Evolutionary conservation across 306 rosid genomes (phyloP).

Genomic region (Hylodesmum podocarpum): DNA sequence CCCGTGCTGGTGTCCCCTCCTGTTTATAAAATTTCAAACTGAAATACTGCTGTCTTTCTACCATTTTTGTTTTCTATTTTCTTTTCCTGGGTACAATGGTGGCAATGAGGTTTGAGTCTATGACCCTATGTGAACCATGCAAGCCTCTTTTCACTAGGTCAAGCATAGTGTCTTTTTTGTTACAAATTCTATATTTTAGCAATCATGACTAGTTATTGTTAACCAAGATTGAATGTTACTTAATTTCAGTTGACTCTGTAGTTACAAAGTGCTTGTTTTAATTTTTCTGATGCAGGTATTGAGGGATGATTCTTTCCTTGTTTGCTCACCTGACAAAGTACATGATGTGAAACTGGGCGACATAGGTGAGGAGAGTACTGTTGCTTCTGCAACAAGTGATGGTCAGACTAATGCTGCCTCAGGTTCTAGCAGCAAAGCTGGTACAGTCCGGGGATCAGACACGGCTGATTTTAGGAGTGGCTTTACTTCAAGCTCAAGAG

Average conservation of each 20-base stretch:
- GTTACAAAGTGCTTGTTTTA: not conserved
- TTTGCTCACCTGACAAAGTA: conserved; percentile 91
- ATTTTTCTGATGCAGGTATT: conserved; percentile 59
- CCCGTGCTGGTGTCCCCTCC: not conserved
- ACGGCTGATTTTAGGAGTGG: conserved; percentile 72
- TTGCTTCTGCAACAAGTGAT: conserved; percentile 66
- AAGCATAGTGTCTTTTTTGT: not conserved
- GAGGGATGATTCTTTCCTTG: conserved; percentile 90
- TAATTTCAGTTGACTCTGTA: not conserved
- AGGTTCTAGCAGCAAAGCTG: conserved; percentile 92
- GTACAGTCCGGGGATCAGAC: conserved; percentile 65
- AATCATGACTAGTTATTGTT: not conserved
- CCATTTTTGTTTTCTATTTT: not conserved
- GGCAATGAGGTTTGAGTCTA: not conserved
- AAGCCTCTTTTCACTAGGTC: not conserved
- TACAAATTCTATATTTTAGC: not conserved
- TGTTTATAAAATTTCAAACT: not conserved
- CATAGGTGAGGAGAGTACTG: conserved; percentile 64
- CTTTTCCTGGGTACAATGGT: not conserved
- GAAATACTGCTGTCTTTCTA: not conserved
- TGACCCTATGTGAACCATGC: not conserved
- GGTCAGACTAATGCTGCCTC: conserved; percentile 75
- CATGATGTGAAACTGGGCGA: conserved; percentile 98
- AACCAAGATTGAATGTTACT: not conserved
- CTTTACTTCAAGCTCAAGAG: conserved; percentile 74